Conservation (phyloP, 208 protist genomes). For the Chromosphaera perkinsii region DNA sequence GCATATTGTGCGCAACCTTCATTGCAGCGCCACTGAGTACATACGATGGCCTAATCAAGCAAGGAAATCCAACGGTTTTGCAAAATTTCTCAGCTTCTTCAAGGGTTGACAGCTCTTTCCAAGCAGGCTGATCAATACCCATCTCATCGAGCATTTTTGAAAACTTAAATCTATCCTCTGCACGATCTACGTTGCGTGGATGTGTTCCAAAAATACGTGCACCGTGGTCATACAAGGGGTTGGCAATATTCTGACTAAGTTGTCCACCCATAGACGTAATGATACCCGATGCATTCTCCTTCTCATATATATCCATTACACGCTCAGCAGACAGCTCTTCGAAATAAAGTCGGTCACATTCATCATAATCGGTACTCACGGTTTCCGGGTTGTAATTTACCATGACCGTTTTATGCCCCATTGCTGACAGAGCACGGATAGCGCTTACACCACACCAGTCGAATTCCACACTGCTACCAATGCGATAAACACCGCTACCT, state of each 20-base stretch:
- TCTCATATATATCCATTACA: slow-evolving; percentile 90
- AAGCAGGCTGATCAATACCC: slow-evolving; percentile 82
- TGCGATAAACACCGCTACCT: slow-evolving; percentile 93
- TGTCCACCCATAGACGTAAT: slow-evolving; percentile 90
- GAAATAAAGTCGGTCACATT: slow-evolving; percentile 91
- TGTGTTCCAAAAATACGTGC: slow-evolving; percentile 82
- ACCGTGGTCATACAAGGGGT: slow-evolving; percentile 71
- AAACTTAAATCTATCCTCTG: slow-evolving; percentile 87
- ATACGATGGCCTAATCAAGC: slow-evolving; percentile 87
- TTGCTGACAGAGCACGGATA: slow-evolving; percentile 77
- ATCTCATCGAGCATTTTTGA: slow-evolving; percentile 78
- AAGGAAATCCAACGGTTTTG: slow-evolving; percentile 74
- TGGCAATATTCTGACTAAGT: slow-evolving; percentile 83
- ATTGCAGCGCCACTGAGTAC: slow-evolving; percentile 88
- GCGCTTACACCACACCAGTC: slow-evolving; percentile 91
- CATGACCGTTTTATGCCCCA: slow-evolving; percentile 88
- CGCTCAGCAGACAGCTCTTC: slow-evolving; percentile 92
- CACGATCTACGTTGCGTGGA: slow-evolving; percentile 80
- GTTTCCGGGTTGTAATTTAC: slow-evolving; percentile 99
- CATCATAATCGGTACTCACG: slow-evolving; percentile 77
- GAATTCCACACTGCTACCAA: slow-evolving; percentile 93
- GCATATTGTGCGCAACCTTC: slow-evolving; percentile 80
- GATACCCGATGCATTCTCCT: slow-evolving; percentile 76
- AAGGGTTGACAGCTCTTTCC: slow-evolving; percentile 75
- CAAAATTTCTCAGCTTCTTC: slow-evolving; percentile 77